Evolutionary conservation across 768 basidiomycete genomes (phyloP), one percentile per base, ranked within the genome.

Genomic region (Chalciporus pseudorubinellus): DNA sequence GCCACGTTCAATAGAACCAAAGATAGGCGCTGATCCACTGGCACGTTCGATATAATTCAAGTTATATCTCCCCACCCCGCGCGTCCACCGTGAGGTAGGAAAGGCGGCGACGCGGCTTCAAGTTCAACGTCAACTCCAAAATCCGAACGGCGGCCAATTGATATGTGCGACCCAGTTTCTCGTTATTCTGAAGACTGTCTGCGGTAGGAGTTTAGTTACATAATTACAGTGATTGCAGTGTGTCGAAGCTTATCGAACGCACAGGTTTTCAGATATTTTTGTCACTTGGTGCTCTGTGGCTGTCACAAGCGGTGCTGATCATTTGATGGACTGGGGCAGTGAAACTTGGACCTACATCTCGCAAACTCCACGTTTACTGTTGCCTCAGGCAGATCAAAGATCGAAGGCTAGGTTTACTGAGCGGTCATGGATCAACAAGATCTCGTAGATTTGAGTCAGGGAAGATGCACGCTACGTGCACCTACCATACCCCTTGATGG

Each of bases 401-500:
- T n/a, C n/a, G n/a, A n/a, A n/a, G n/a, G n/a, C n/a, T n/a, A n/a
- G n/a, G 10, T 36, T 2, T n/a, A 14, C 31, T 31, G 8, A 8
- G 8, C 34, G n/a, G 16, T 6, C 46, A 65, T 66, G 63, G 60
- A 59, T 19, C 38, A 43, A 18, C 48, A 56, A 11, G 48, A 3
- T 39, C 21, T 46, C 12, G 52, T 54, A 11, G 39, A 50, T 16
- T n/a, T 33, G 48, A 43, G 43, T 21, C 62, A 29, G 10, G 46
- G 64, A 3, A 56, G 54, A 22, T 68, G 78, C 42, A 59, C 55
- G 0, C 78, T 80, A 7, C 46, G 44, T 11, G 61, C 59, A 28
- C 72, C 74, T n/a, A 63, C 61, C 1, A 39, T 82, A 6, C 46
- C 60, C 2, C 69, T 84, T 29, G 70, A 72, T 20, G 81, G 79